Evolutionary conservation across 2,329 filamentous ascomycete genomes (phyloP).

Genomic region (Trichoderma gracile): DNA sequence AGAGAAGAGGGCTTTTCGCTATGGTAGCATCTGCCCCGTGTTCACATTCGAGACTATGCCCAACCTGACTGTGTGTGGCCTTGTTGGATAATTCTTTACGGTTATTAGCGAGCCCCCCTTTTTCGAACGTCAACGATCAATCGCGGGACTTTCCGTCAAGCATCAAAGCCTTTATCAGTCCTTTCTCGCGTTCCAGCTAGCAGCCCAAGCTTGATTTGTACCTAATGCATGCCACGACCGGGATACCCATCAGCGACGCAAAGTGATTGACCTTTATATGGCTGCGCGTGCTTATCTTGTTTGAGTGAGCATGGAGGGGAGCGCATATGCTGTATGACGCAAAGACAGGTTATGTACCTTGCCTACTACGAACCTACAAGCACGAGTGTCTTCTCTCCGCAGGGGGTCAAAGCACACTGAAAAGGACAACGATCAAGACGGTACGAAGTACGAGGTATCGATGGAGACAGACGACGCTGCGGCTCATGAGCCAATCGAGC

Average conservation of each 20-base stretch:
- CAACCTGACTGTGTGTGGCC: background rate
- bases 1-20: background rate
- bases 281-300: background rate
- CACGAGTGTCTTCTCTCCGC: background rate
- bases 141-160: conserved; percentile 15
- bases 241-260: background rate
- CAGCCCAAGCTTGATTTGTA: conserved; percentile 6
- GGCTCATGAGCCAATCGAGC: background rate
- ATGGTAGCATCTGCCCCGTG: conserved; percentile 19
- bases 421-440: background rate
- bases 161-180: background rate
- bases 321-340: conserved; percentile 9
- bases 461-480: background rate
- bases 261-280: background rate
- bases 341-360: background rate
- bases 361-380: background rate
- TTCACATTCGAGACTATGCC: conserved; percentile 3
- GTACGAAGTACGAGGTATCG: no score
- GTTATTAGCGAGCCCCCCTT: background rate
- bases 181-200: background rate
- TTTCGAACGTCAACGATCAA: background rate
- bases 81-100: background rate
- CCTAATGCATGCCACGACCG: conserved; percentile 13
- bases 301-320: background rate
- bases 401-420: background rate